These are phyloP conservation scores for Capsicum pubescens DNA, from an alignment of 257 asterid species.

Conservation along the genomic window DNA sequence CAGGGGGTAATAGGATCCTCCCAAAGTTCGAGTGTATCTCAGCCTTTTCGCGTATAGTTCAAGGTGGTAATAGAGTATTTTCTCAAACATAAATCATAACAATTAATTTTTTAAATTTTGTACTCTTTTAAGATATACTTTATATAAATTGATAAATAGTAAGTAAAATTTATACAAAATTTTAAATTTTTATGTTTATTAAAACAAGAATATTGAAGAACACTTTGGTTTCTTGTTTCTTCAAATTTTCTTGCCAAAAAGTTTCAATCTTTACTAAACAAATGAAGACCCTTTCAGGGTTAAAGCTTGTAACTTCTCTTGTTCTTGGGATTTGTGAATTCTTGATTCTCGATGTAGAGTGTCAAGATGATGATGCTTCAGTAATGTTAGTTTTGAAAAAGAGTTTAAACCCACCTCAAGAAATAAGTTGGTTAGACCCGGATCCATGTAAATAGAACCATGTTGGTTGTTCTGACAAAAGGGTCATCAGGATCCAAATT, in stretches of 20 bases:
- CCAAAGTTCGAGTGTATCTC: too few relatives aligned
- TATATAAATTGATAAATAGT: too few relatives aligned
- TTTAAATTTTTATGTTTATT: too few relatives aligned
- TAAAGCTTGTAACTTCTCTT: constrained; percentile 50
- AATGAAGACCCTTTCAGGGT: constrained; percentile 50
- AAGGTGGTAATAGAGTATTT: too few relatives aligned
- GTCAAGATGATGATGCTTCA: constrained; percentile 58
- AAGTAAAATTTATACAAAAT: too few relatives aligned
- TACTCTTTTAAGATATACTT: too few relatives aligned
- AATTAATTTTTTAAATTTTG: too few relatives aligned
- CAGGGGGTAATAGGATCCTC: too few relatives aligned
- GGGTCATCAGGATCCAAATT: constrained; percentile 86
- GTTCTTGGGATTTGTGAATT: constrained; percentile 49
- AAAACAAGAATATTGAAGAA: neutral
- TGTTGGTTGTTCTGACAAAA: constrained; percentile 62
- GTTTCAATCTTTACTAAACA: constrained; percentile 26
- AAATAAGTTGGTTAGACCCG: constrained; percentile 71
- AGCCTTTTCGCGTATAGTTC: too few relatives aligned
- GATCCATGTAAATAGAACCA: constrained; percentile 83
- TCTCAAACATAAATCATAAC: too few relatives aligned
- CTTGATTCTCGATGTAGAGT: constrained; percentile 35
- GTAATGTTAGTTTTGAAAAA: constrained; percentile 77
- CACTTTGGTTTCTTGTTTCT: constrained; percentile 29
- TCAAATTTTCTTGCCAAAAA: neutral
- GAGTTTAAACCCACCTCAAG: constrained; percentile 60